These are phyloP conservation scores for Puccinia novopanici DNA, from an alignment of 1,284 basidiomycete species.

Conservation along the genomic window DNA sequence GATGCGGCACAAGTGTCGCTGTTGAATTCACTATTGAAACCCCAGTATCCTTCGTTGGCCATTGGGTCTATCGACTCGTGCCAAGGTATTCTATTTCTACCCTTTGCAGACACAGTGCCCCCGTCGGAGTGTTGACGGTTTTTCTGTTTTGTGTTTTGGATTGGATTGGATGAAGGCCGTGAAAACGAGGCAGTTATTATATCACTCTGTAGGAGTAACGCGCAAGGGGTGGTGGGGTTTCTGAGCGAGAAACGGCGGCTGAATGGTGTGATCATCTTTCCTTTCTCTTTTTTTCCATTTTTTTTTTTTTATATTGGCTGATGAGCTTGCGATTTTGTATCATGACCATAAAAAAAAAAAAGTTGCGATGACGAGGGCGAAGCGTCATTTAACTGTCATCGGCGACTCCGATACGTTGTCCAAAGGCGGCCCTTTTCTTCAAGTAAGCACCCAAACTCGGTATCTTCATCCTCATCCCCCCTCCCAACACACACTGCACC, in stretches of 20 bases:
- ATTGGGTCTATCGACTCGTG: constrained; percentile 57
- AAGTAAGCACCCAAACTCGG: constrained; percentile 56
- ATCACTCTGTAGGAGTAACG: constrained; percentile 81
- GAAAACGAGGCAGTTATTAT: constrained; percentile 75
- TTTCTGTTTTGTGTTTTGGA: neutral
- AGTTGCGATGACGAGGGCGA: constrained; percentile 92
- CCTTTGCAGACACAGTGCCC: neutral
- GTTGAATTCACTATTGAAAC: constrained; percentile 71
- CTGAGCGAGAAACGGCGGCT: constrained; percentile 82
- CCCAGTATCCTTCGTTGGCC: constrained; percentile 73
- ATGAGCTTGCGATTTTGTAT: neutral
- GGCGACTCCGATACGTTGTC: constrained; percentile 86
- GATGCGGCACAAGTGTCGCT: constrained; percentile 90
- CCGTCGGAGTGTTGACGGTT: too few species aligned
- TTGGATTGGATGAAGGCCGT: constrained; percentile 31
- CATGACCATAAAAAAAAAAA: neutral
- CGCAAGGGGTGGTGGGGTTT: constrained; percentile 82
- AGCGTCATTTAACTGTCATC: constrained; percentile 82
- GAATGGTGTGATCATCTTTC: constrained; percentile 67
- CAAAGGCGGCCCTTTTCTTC: constrained; percentile 78
- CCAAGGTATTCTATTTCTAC: constrained; percentile 1
- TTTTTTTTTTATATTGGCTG: neutral
- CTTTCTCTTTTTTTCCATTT: constrained; percentile 8
- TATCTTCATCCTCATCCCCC: too few species aligned
- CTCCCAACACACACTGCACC: too few species aligned